A percentile compares a stretch with the other conserved stretches of the same genome.
Evolutionary conservation across 2,329 filamentous ascomycete species (phyloP).

Genomic region (Scytalidium sp.): DNA sequence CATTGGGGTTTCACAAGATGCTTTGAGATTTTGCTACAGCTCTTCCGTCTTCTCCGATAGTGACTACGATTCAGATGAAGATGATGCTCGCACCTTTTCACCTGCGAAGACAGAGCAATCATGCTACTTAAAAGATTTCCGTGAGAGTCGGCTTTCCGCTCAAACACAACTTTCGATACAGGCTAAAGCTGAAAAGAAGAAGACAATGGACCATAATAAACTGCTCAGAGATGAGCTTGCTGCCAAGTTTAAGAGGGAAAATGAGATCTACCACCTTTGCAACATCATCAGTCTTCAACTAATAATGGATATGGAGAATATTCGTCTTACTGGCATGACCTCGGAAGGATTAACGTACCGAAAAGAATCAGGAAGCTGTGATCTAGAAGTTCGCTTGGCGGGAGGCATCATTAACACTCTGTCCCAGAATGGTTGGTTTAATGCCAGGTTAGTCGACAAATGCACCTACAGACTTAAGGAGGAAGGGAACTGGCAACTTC

Average conservation of each 20-base stretch:
- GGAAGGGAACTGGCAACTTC: background rate
- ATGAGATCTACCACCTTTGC: background rate
- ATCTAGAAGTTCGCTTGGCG: background rate
- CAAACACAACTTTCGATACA: background rate
- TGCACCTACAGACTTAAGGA: background rate
- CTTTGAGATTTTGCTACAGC: background rate
- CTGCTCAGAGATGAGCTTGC: background rate
- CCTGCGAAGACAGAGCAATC: slow-evolving; percentile 8
- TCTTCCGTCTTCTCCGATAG: slow-evolving; percentile 3
- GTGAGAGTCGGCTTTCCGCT: background rate
- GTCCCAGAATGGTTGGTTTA: background rate
- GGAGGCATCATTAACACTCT: background rate
- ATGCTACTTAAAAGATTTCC: slow-evolving; percentile 11
- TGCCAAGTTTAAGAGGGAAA: background rate
- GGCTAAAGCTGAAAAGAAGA: background rate
- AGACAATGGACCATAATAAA: background rate
- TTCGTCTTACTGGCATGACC: background rate
- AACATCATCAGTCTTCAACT: background rate
- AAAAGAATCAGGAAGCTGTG: background rate
- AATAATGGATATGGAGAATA: background rate
- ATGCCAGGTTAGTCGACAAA: background rate
- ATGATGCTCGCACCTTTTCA: slow-evolving; percentile 7
- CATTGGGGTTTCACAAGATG: background rate
- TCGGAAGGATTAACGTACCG: background rate
- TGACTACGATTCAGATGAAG: slow-evolving; percentile 20